Evolutionary conservation across 352 stramenopile genomes (phyloP).

Genomic region (Phytophthora pinifolia): DNA sequence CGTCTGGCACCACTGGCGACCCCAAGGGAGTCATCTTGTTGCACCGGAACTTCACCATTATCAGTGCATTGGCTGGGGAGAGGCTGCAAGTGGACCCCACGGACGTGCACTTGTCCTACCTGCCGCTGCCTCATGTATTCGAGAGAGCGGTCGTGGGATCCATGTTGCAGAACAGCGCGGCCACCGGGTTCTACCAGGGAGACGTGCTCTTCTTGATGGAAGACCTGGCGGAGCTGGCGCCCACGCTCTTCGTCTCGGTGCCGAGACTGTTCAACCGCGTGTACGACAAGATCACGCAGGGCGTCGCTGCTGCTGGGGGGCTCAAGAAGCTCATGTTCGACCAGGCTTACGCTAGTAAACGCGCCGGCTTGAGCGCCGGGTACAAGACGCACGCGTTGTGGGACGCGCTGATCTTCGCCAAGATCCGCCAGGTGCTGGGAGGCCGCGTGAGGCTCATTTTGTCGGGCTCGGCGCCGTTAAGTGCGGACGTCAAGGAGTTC

Average conservation of each 20-base stretch:
- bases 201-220: constrained; percentile 92
- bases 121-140: constrained; percentile 97
- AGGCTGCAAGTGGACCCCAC: constrained; percentile 32
- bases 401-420: constrained; percentile 96
- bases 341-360: constrained; percentile 61
- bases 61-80: constrained; percentile 28
- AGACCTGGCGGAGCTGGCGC: constrained; percentile 91
- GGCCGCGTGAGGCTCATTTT: constrained; percentile 90
- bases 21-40: constrained; percentile 96
- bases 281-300: constrained; percentile 94
- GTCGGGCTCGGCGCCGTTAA: constrained; percentile 93
- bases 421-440: constrained; percentile 92
- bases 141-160: constrained; percentile 90
- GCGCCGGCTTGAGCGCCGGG: constrained; percentile 44
- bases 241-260: constrained; percentile 93
- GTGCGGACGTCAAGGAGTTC: constrained; percentile 94
- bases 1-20: constrained; percentile 94
- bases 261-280: constrained; percentile 97
- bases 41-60: constrained; percentile 75
- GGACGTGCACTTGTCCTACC: constrained; percentile 95
- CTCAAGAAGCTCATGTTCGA: constrained; percentile 79
- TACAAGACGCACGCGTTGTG: constrained; percentile 86
- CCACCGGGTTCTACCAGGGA: constrained; percentile 79
- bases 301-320: constrained; percentile 51
- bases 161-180: constrained; percentile 81